A percentile compares a stretch with the other conserved stretches of the same genome.
These are phyloP conservation scores for Boletellus emodensis DNA, from an alignment of 768 basidiomycete genomes.

Conservation along the genomic window DNA sequence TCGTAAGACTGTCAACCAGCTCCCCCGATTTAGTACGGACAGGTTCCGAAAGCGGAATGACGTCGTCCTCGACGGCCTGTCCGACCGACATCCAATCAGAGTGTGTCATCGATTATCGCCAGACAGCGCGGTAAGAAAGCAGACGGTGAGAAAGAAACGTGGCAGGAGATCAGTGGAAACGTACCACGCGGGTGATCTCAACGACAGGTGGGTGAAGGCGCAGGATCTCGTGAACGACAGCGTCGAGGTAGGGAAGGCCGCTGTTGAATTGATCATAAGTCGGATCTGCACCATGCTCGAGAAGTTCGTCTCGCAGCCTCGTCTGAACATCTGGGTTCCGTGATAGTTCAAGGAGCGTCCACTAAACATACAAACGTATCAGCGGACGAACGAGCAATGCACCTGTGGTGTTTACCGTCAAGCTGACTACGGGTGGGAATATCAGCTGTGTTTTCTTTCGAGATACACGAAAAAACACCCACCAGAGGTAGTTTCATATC, in stretches of 20 bases:
- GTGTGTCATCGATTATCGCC: no score
- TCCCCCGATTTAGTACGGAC: constrained; percentile 41
- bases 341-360: constrained; percentile 47
- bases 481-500: constrained; percentile 23
- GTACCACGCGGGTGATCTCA: constrained; percentile 16
- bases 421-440: constrained; percentile 5
- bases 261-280: constrained; percentile 50
- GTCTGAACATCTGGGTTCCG: constrained; percentile 43
- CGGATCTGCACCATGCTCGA: constrained; percentile 42
- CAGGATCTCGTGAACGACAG: constrained; percentile 43
- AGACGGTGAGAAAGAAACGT: neutral
- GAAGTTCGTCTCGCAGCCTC: constrained; percentile 48
- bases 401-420: constrained; percentile 4
- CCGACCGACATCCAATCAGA: no score
- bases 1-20: constrained; percentile 34
- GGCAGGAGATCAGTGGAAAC: neutral
- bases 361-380: neutral
- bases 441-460: neutral
- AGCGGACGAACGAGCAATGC: neutral
- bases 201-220: constrained; percentile 39
- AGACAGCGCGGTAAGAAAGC: no score
- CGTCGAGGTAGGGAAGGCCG: constrained; percentile 52
- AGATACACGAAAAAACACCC: neutral
- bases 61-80: constrained; percentile 49
- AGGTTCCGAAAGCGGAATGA: constrained; percentile 52